phyloP scores from a whole-genome alignment of 179 eudicot species.

The Kewa caespitosa region DNA sequence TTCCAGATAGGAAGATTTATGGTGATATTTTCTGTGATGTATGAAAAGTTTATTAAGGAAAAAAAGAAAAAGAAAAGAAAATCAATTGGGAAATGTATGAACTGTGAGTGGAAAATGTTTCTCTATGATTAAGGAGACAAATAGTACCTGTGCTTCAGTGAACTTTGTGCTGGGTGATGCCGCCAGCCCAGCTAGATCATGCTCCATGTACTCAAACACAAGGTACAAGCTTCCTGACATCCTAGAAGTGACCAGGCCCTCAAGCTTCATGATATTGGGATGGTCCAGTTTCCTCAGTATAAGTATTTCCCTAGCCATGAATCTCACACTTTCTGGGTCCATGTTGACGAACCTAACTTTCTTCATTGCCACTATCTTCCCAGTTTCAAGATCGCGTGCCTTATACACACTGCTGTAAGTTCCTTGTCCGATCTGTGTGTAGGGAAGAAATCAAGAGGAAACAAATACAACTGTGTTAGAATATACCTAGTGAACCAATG shows the following conservation, averaged over 20 bases:
- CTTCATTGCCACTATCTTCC: conserved; percentile 55
- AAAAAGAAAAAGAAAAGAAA: neutral
- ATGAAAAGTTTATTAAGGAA: neutral
- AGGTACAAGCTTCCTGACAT: conserved; percentile 54
- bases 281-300: conserved; percentile 50
- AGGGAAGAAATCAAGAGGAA: neutral
- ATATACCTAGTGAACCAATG: neutral
- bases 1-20: too few species aligned
- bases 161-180: conserved; percentile 42
- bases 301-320: conserved; percentile 58
- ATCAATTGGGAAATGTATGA: too few species aligned
- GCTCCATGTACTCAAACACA: conserved; percentile 61
- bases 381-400: conserved; percentile 51
- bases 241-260: conserved; percentile 49
- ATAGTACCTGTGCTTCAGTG: conserved; percentile 52
- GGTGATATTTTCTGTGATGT: too few species aligned
- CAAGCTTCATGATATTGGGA: conserved; percentile 57
- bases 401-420: conserved; percentile 58
- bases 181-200: conserved; percentile 55
- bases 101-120: too few species aligned
- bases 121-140: neutral
- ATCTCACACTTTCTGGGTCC: conserved; percentile 59
- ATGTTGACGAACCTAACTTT: conserved; percentile 56
- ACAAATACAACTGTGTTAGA: neutral
- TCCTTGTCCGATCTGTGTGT: conserved; percentile 59